A percentile compares a stretch with the other conserved stretches of the same genome.
Conservation (phyloP, 208 protist species). For the Wallacemonas rigidus region DNA sequence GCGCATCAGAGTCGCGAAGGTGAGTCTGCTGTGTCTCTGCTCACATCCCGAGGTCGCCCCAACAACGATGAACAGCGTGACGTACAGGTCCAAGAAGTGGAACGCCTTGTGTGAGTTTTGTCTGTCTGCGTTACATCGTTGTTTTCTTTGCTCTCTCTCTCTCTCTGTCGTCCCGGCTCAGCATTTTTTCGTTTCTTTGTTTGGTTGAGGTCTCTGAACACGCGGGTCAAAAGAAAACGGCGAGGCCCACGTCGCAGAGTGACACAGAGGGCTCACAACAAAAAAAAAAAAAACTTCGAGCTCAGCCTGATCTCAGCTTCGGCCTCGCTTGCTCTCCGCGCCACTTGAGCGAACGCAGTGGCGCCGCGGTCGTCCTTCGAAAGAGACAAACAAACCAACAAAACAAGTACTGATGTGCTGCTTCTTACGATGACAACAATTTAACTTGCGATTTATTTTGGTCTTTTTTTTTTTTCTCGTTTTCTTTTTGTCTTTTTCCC, state of each 20-base stretch:
- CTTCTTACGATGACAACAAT: background rate
- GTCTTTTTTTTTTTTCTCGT: background rate
- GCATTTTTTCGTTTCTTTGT: background rate
- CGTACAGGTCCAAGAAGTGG: constrained; percentile 16
- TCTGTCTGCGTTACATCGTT: background rate
- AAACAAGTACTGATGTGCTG: background rate
- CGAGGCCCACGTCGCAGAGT: too few species aligned
- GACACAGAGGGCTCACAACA: too few species aligned
- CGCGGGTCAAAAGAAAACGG: background rate
- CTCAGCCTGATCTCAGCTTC: background rate
- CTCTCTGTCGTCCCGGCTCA: background rate
- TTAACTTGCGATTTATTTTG: background rate
- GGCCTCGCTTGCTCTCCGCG: background rate
- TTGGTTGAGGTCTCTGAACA: background rate
- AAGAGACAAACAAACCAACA: background rate
- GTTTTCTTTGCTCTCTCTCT: background rate
- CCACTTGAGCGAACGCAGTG: background rate
- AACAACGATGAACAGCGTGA: constrained; percentile 19
- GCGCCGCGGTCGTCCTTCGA: too few species aligned
- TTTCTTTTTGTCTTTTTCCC: constrained; percentile 14
- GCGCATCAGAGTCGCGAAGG: background rate
- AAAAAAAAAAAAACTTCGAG: too few species aligned
- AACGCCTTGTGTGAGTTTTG: background rate
- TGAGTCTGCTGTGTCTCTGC: constrained; percentile 2
- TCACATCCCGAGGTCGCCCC: background rate